Evolutionary conservation across 176 grass and related monocot genomes (phyloP).

Genomic region (Oryza brachyantha): DNA sequence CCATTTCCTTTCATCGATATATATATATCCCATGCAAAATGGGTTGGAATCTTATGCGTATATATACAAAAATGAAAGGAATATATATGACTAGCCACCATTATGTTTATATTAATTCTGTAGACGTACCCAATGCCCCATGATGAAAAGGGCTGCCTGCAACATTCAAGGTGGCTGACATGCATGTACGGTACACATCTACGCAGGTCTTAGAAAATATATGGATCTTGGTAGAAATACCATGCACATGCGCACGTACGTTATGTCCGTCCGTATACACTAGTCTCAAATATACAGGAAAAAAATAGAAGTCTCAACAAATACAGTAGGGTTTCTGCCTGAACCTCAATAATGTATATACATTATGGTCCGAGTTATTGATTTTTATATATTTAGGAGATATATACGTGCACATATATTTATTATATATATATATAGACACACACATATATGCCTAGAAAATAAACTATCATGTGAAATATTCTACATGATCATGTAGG

Average conservation of each 20-base stretch:
- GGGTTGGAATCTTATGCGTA: constrained; percentile 18
- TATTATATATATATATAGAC: no score
- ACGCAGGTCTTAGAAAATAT: not conserved
- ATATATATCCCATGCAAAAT: constrained; percentile 7
- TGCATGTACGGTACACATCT: constrained; percentile 4
- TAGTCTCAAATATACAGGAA: no score
- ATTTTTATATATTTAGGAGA: no score
- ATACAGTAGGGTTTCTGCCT: no score
- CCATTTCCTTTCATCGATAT: not conserved
- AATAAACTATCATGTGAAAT: not conserved
- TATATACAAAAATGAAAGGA: not conserved
- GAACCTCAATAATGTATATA: not conserved
- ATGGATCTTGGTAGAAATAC: constrained; percentile 1
- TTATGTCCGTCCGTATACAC: not conserved
- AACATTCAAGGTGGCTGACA: constrained; percentile 18
- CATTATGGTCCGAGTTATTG: no score
- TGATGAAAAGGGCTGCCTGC: constrained; percentile 35
- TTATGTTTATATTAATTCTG: not conserved
- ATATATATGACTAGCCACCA: not conserved
- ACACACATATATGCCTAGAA: not conserved
- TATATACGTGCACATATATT: no score
- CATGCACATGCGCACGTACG: not conserved
- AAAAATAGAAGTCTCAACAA: no score
- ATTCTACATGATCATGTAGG: not conserved
- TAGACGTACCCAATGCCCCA: constrained; percentile 21